phyloP scores from a whole-genome alignment of 108 stramenopile genomes.

The Cyclotella sp. region DNA sequence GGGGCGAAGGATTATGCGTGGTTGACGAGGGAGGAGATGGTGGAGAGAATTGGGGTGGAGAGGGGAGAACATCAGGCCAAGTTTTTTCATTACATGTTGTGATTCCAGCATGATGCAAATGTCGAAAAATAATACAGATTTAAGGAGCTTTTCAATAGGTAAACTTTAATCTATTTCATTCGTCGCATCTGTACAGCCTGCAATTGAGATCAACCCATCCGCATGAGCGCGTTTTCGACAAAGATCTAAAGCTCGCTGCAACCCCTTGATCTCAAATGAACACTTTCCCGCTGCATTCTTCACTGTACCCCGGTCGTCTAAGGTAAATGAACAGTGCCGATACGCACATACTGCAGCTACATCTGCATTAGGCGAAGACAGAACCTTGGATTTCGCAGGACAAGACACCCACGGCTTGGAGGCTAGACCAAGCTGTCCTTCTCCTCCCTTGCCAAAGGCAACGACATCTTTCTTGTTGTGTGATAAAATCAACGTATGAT shows the following conservation, averaged over 20 bases:
- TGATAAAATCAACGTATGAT: conserved; percentile 71
- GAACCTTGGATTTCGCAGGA: conserved; percentile 57
- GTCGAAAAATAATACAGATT: too few relatives aligned
- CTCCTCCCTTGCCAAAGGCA: conserved; percentile 70
- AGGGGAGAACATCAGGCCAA: conserved; percentile 64
- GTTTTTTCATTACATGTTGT: conserved; percentile 83
- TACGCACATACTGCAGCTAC: conserved; percentile 66
- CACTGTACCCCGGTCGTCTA: conserved; percentile 55
- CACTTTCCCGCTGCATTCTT: conserved; percentile 61
- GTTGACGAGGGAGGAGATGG: conserved; percentile 75
- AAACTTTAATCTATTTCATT: too few relatives aligned
- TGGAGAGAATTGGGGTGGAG: conserved; percentile 56
- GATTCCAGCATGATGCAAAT: not conserved
- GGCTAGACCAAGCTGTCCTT: conserved; percentile 66
- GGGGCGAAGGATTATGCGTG: conserved; percentile 74
- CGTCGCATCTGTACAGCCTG: not conserved
- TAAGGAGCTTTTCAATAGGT: too few relatives aligned
- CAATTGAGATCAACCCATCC: conserved; percentile 18
- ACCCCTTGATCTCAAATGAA: conserved; percentile 24
- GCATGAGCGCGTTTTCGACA: conserved; percentile 28
- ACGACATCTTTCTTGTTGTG: conserved; percentile 60
- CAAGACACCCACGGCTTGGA: conserved; percentile 71
- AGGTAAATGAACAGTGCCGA: conserved; percentile 63
- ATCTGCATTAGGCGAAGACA: conserved; percentile 45
- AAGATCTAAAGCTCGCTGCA: conserved; percentile 27